Evolutionary conservation across 495 filamentous ascomycete species (phyloP).

Genomic region (Annulohypoxylon bovei): DNA sequence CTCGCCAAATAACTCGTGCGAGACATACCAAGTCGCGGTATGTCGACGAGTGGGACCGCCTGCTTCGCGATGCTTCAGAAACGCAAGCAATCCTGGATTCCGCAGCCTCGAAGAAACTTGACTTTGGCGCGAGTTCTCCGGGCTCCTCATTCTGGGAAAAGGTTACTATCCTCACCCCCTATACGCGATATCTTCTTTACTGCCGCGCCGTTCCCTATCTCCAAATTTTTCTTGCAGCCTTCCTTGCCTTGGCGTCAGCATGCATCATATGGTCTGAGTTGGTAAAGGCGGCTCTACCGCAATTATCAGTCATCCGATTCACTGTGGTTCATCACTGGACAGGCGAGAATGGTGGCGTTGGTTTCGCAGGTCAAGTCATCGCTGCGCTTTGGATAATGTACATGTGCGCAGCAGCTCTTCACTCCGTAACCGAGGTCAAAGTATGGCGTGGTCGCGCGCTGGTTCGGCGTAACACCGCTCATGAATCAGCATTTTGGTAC

Average conservation of each 20-base stretch:
- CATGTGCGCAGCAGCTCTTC: slow-evolving; percentile 85
- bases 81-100: slow-evolving; percentile 88
- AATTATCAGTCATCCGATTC: slow-evolving; percentile 82
- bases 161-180: slow-evolving; percentile 76
- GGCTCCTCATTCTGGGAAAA: slow-evolving; percentile 63
- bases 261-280: slow-evolving; percentile 93
- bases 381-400: slow-evolving; percentile 91
- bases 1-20: slow-evolving; percentile 79
- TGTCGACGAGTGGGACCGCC: slow-evolving; percentile 82
- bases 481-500: slow-evolving; percentile 95
- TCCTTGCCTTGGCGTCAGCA: slow-evolving; percentile 77
- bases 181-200: slow-evolving; percentile 82
- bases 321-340: slow-evolving; percentile 83
- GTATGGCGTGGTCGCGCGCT: slow-evolving; percentile 95
- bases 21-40: slow-evolving; percentile 85
- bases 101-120: slow-evolving; percentile 78
- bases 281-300: slow-evolving; percentile 77
- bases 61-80: slow-evolving; percentile 76
- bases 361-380: slow-evolving; percentile 83
- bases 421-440: slow-evolving; percentile 86
- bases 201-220: slow-evolving; percentile 73
- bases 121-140: slow-evolving; percentile 70
- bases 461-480: slow-evolving; percentile 88
- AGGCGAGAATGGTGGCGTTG: slow-evolving; percentile 71
- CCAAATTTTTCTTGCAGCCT: slow-evolving; percentile 65